Conservation (phyloP, 2,329 filamentous ascomycete species). For the Trichoderma harzianum region DNA sequence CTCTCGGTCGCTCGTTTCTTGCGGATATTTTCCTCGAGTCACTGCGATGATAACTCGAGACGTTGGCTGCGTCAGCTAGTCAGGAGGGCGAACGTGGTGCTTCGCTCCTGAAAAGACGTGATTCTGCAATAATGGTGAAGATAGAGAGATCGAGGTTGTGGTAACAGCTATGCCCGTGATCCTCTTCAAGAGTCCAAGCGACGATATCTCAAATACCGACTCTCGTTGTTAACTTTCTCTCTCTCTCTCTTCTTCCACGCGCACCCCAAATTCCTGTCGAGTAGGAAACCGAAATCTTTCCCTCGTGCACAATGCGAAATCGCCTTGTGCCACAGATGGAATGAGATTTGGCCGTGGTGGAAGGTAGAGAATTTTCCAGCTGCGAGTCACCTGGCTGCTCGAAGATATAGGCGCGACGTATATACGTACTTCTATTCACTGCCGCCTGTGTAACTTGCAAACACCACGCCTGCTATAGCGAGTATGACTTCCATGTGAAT, state of each 20-base stretch:
- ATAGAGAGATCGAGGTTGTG: background rate
- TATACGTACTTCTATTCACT: slow-evolving; percentile 2
- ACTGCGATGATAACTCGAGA: background rate
- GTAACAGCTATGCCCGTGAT: background rate
- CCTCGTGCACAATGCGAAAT: background rate
- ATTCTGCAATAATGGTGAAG: background rate
- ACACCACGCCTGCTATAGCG: background rate
- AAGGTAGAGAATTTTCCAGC: slow-evolving; percentile 13
- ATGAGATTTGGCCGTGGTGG: slow-evolving; percentile 11
- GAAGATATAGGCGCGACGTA: slow-evolving; percentile 17
- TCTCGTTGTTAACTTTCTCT: background rate
- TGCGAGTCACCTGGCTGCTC: slow-evolving; percentile 24
- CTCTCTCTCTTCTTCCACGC: background rate
- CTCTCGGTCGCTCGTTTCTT: background rate
- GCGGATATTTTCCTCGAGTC: background rate
- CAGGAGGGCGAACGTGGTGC: background rate
- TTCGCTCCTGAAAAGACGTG: background rate
- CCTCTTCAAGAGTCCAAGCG: background rate
- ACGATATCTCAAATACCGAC: background rate
- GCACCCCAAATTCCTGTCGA: background rate
- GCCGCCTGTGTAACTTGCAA: background rate
- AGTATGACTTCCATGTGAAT: too few relatives aligned
- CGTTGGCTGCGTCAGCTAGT: background rate
- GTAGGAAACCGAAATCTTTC: background rate
- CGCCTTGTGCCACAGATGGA: background rate